phyloP scores from a whole-genome alignment of 2,329 filamentous ascomycete genomes.

The Fusarium napiforme region DNA sequence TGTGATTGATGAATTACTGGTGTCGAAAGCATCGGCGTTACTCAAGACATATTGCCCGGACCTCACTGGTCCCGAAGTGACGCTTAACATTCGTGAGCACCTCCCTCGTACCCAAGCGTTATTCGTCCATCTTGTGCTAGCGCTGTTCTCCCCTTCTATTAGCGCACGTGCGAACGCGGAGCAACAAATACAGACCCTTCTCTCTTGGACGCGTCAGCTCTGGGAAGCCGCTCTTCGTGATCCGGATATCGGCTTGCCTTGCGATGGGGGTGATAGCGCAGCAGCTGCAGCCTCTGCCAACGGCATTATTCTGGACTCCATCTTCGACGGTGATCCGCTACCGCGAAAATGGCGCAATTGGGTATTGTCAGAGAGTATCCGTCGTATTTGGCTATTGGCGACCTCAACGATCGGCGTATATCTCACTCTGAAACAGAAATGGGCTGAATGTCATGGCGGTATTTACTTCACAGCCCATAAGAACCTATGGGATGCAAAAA shows the following conservation, averaged over 20 bases:
- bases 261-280: neutral
- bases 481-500: slow-evolving; percentile 1
- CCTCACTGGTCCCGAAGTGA: accelerated
- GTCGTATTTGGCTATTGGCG: slow-evolving; percentile 9
- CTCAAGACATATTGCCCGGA: neutral
- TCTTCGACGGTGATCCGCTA: neutral
- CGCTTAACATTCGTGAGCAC: neutral
- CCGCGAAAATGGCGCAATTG: slow-evolving; percentile 8
- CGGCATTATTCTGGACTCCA: neutral
- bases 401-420: slow-evolving; percentile 13
- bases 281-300: neutral
- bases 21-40: neutral
- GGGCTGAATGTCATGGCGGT: slow-evolving; percentile 10
- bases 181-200: neutral
- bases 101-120: slow-evolving; percentile 1
- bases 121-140: neutral
- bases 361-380: slow-evolving; percentile 14
- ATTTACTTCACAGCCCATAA: neutral
- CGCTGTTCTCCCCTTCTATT: neutral
- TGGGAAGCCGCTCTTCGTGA: slow-evolving; percentile 9
- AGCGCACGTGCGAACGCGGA: neutral
- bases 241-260: neutral
- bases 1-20: neutral
- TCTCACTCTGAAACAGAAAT: neutral
- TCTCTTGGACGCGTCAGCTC: slow-evolving; percentile 1